A percentile compares a stretch with the other conserved stretches of the same genome.
Evolutionary conservation across 2,329 filamentous ascomycete species (phyloP).

Genomic region (Aureobasidium sp.): DNA sequence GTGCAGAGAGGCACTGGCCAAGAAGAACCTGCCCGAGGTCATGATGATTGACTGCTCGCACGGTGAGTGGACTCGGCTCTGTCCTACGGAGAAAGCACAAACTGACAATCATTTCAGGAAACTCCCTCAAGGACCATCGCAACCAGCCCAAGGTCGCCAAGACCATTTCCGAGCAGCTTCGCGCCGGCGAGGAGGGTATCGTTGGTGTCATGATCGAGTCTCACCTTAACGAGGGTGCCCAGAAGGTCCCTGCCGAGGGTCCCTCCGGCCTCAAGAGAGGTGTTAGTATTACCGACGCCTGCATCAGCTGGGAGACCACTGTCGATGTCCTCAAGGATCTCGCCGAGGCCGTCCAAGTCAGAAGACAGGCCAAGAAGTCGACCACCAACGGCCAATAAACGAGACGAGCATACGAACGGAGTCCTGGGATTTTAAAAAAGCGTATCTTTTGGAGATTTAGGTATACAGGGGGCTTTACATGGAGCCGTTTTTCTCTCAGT

Average conservation of each 20-base stretch:
- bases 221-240: constrained; percentile 77
- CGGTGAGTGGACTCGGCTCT: constrained; percentile 47
- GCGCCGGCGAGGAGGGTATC: constrained; percentile 78
- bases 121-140: constrained; percentile 94
- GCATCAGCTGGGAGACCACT: constrained; percentile 87
- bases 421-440: constrained; percentile 9
- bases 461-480: not conserved
- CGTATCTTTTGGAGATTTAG: constrained; percentile 9
- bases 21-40: constrained; percentile 78
- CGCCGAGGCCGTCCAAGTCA: constrained; percentile 71
- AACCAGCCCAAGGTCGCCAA: constrained; percentile 94
- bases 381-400: constrained; percentile 20
- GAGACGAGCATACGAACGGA: constrained; percentile 10
- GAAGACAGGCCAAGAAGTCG: constrained; percentile 48
- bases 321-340: constrained; percentile 76
- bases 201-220: constrained; percentile 99
- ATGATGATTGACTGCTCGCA: constrained; percentile 99
- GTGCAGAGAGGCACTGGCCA: constrained; percentile 68
- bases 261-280: constrained; percentile 73
- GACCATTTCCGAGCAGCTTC: constrained; percentile 74
- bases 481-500: not conserved
- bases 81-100: not conserved
- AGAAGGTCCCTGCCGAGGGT: constrained; percentile 78
- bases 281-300: constrained; percentile 92
- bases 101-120: constrained; percentile 51